Conservation (phyloP, 257 asterid genomes). For the Anisodus acutangulus region DNA sequence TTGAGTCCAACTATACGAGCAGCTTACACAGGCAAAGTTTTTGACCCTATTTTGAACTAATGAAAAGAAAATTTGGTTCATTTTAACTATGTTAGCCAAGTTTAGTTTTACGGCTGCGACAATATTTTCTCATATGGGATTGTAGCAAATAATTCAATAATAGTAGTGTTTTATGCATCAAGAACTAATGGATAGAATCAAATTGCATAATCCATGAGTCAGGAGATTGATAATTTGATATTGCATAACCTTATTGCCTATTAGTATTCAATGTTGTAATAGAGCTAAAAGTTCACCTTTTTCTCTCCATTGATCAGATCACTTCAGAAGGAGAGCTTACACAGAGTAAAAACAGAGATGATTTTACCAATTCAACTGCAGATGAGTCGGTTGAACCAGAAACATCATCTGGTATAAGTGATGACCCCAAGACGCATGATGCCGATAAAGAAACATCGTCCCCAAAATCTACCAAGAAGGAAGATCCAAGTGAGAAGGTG, state of each 20-base stretch:
- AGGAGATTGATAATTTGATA: background rate
- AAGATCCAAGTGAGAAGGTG: constrained; percentile 43
- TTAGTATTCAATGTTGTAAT: background rate
- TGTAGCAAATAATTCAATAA: background rate
- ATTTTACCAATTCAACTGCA: constrained; percentile 32
- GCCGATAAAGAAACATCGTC: constrained; percentile 38
- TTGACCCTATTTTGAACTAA: background rate
- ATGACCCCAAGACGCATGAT: constrained; percentile 30
- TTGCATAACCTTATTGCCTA: background rate
- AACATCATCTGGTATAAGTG: constrained; percentile 47
- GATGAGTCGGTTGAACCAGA: constrained; percentile 40
- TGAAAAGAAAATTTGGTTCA: background rate
- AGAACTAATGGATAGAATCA: background rate
- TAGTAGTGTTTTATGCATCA: background rate
- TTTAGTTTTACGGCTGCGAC: background rate
- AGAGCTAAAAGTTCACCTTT: background rate
- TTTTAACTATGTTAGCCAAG: background rate
- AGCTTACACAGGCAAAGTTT: no score
- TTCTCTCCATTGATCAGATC: constrained; percentile 41
- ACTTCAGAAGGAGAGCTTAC: constrained; percentile 41
- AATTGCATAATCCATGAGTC: background rate
- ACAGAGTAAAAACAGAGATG: constrained; percentile 33
- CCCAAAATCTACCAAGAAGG: constrained; percentile 36
- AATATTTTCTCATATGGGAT: background rate
- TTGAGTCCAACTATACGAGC: no score